These are phyloP conservation scores for Gypsophila paniculata DNA, from an alignment of 179 eudicot genomes.

Conservation along the genomic window DNA sequence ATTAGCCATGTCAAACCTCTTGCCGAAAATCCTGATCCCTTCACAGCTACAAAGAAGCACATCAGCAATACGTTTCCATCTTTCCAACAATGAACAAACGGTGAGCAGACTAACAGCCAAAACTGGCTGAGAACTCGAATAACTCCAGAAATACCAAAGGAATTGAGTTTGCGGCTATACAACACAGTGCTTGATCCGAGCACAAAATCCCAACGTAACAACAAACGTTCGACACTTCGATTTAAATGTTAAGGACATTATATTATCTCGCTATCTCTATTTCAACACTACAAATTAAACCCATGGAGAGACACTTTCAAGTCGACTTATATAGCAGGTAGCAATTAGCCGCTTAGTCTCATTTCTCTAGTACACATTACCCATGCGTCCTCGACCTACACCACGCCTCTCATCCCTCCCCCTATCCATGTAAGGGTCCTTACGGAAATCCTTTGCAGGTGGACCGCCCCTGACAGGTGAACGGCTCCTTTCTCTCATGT, in stretches of 20 bases:
- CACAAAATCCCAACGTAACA: neutral
- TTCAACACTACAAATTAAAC: neutral
- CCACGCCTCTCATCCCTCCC: slow-evolving; percentile 67
- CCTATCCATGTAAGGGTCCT: slow-evolving; percentile 53
- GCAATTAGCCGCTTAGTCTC: neutral
- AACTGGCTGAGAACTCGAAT: neutral
- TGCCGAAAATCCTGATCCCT: too few relatives aligned
- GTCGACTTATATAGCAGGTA: slow-evolving; percentile 7
- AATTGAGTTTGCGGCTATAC: neutral
- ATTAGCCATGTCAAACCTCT: too few relatives aligned
- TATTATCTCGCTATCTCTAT: neutral
- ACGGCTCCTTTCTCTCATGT: slow-evolving; percentile 71
- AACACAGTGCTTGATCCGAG: slow-evolving; percentile 7
- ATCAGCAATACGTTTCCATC: too few relatives aligned
- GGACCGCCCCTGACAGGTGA: slow-evolving; percentile 68
- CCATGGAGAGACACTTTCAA: slow-evolving; percentile 3
- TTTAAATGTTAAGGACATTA: neutral
- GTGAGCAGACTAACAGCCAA: neutral
- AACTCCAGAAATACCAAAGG: neutral
- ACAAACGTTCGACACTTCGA: neutral
- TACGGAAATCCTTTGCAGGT: slow-evolving; percentile 51
- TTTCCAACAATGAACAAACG: too few relatives aligned
- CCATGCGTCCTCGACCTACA: slow-evolving; percentile 41
- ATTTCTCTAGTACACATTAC: slow-evolving; percentile 41
- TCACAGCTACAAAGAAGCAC: too few relatives aligned